A percentile compares a stretch with the other conserved stretches of the same genome.
Conservation (phyloP, 805 yeast species). For the Starmerella roubikii region DNA sequence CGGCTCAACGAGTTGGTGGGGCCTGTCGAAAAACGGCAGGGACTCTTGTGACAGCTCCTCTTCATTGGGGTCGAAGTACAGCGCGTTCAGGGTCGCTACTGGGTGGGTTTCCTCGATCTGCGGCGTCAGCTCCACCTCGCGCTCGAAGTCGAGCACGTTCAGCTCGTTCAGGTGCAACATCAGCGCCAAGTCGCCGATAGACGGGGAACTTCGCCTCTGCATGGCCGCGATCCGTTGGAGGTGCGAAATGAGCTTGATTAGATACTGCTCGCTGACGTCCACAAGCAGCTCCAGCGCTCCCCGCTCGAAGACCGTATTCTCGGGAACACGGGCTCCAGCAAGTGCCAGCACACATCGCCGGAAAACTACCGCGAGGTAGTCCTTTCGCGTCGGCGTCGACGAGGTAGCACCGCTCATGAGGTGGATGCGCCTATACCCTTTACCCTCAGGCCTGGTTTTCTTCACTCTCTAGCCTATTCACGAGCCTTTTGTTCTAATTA, state of each 20-base stretch:
- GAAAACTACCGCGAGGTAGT: constrained; percentile 19
- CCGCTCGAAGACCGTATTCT: constrained; percentile 13
- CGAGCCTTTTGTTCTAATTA: no score
- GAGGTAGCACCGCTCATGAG: not conserved
- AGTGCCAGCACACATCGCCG: constrained; percentile 22
- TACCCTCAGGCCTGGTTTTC: no score
- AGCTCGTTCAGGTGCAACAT: constrained; percentile 23
- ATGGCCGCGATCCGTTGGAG: constrained; percentile 22
- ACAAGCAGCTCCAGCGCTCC: constrained; percentile 24
- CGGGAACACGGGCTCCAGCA: constrained; percentile 14
- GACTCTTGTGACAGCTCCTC: constrained; percentile 32
- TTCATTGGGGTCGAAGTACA: constrained; percentile 22
- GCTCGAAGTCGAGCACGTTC: constrained; percentile 23
- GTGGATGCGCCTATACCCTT: no score
- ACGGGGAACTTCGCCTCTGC: constrained; percentile 27
- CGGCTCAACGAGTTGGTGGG: constrained; percentile 41
- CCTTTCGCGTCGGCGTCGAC: constrained; percentile 5
- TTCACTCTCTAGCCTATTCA: no score
- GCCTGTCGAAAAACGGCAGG: constrained; percentile 40
- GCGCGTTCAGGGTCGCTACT: constrained; percentile 20
- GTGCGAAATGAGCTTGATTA: constrained; percentile 20
- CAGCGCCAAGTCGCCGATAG: constrained; percentile 25
- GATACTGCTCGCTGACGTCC: constrained; percentile 24
- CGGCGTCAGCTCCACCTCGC: constrained; percentile 19
- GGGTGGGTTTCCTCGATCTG: constrained; percentile 10